These are phyloP conservation scores for Cystofilobasidium capitatum DNA, from an alignment of 768 basidiomycete genomes.

Conservation along the genomic window DNA sequence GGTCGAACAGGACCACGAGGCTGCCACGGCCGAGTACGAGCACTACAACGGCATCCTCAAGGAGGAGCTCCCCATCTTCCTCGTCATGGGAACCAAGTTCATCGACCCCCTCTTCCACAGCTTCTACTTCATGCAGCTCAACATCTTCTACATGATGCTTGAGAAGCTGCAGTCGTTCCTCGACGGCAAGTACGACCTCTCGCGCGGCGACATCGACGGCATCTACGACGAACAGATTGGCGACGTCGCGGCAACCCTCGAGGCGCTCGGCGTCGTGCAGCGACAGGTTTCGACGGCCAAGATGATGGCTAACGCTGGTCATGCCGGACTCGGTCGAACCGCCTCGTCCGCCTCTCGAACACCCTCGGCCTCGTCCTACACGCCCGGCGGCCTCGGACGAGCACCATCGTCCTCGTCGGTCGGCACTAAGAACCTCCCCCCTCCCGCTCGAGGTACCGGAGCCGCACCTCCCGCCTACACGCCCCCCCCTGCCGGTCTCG, in stretches of 20 bases:
- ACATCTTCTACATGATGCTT: conserved; percentile 78
- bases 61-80: conserved; percentile 85
- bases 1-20: conserved; percentile 93
- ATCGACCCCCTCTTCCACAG: conserved; percentile 97
- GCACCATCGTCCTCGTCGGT: conserved; percentile 18
- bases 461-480: conserved; percentile 49
- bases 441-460: conserved; percentile 9
- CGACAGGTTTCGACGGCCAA: conserved; percentile 62
- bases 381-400: conserved; percentile 8
- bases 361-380: conserved; percentile 31
- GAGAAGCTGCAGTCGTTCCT: conserved; percentile 88
- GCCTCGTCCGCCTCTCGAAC: conserved; percentile 40
- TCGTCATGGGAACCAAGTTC: conserved; percentile 74
- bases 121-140: conserved; percentile 99
- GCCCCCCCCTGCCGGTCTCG: conserved; percentile 44
- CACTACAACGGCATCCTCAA: conserved; percentile 84
- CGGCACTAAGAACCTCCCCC: conserved; percentile 2
- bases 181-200: conserved; percentile 60
- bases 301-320: conserved; percentile 36
- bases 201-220: conserved; percentile 54
- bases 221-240: conserved; percentile 75
- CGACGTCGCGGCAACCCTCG: conserved; percentile 68
- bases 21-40: conserved; percentile 84
- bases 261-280: conserved; percentile 71
- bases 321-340: conserved; percentile 42